phyloP scores from a whole-genome alignment of 2,329 filamentous ascomycete genomes.

The Harringtonia lauricola region DNA sequence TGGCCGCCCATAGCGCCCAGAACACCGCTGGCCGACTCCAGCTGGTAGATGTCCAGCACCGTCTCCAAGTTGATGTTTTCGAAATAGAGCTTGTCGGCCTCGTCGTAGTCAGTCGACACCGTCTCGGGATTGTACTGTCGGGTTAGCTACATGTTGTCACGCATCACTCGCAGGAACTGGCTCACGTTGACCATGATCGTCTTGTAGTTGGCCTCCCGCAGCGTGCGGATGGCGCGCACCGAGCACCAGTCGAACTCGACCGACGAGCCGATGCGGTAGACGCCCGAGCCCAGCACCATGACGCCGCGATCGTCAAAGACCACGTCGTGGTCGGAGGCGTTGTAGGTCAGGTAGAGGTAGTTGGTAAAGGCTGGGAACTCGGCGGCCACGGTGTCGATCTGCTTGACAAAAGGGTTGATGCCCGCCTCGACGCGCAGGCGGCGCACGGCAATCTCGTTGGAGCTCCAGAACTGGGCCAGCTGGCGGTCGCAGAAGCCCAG shows the following conservation, averaged over 20 bases:
- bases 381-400: slow-evolving; percentile 95
- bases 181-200: slow-evolving; percentile 80
- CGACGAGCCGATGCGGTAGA: slow-evolving; percentile 93
- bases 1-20: slow-evolving; percentile 95
- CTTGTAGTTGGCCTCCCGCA: slow-evolving; percentile 76
- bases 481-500: slow-evolving; percentile 92
- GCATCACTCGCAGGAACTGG: too few species aligned
- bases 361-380: slow-evolving; percentile 94
- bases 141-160: too few species aligned
- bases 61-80: slow-evolving; percentile 89
- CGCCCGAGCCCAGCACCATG: slow-evolving; percentile 92
- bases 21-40: slow-evolving; percentile 74
- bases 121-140: slow-evolving; percentile 77
- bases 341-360: slow-evolving; percentile 95
- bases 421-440: slow-evolving; percentile 74
- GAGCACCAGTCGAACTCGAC: slow-evolving; percentile 99
- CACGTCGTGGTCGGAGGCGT: slow-evolving; percentile 77
- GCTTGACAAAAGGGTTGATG: slow-evolving; percentile 85
- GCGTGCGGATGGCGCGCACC: slow-evolving; percentile 82
- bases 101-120: slow-evolving; percentile 82
- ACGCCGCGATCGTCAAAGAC: slow-evolving; percentile 79
- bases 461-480: slow-evolving; percentile 86
- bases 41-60: slow-evolving; percentile 83
- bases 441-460: slow-evolving; percentile 84
- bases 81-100: slow-evolving; percentile 90